These are phyloP conservation scores for Tuber borchii DNA, from an alignment of 495 filamentous ascomycete species.

Conservation along the genomic window DNA sequence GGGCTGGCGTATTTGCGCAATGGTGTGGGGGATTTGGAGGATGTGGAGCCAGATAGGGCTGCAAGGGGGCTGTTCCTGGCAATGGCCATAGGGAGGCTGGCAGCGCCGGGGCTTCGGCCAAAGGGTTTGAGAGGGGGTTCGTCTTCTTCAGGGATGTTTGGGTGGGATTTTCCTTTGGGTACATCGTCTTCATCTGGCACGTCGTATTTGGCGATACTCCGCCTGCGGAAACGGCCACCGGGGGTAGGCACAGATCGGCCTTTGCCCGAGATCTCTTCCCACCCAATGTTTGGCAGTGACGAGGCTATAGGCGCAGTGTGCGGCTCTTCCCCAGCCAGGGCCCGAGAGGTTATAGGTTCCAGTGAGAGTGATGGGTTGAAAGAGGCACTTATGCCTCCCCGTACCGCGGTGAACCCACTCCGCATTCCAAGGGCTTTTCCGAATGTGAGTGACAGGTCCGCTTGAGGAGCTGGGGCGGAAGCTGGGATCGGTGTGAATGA, in stretches of 20 bases:
- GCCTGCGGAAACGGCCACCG: conserved; percentile 35
- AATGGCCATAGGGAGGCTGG: conserved; percentile 36
- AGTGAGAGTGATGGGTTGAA: conserved; percentile 23
- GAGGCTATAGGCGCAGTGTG: conserved; percentile 21
- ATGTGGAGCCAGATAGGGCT: conserved; percentile 12
- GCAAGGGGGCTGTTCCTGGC: conserved; percentile 31
- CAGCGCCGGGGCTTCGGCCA: conserved; percentile 30
- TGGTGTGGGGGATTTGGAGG: conserved; percentile 15
- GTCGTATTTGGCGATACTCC: conserved; percentile 40
- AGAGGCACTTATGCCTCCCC: conserved; percentile 7
- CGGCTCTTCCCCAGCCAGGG: conserved; percentile 9
- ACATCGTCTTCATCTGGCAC: conserved; percentile 30
- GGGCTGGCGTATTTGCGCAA: background rate
- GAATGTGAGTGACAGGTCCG: conserved; percentile 34
- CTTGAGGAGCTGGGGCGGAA: conserved; percentile 15
- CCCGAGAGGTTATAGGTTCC: conserved; percentile 19
- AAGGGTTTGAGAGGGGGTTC: background rate
- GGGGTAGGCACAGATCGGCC: conserved; percentile 25
- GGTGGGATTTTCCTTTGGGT: conserved; percentile 10
- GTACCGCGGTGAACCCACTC: conserved; percentile 21
- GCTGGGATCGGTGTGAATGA: conserved; percentile 26
- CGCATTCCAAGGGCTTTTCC: conserved; percentile 34
- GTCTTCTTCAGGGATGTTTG: conserved; percentile 22
- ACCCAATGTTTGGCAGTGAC: conserved; percentile 30
- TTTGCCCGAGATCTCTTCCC: conserved; percentile 17